phyloP scores from a whole-genome alignment of 2,329 filamentous ascomycete genomes.

The Fusarium sp. region DNA sequence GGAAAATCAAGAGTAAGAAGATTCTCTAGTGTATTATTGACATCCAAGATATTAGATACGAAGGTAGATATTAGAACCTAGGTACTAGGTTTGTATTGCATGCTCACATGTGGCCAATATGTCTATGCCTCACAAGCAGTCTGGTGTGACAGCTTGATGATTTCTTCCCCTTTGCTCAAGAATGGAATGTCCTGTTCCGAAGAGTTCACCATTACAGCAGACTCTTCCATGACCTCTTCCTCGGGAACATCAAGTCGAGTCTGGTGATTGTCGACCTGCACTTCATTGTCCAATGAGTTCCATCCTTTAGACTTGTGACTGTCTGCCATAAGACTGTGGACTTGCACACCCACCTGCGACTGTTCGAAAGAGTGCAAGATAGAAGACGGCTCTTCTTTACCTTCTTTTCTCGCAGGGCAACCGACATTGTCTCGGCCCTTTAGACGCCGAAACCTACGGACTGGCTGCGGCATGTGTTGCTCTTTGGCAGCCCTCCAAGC shows the following conservation, averaged over 20 bases:
- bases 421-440: not conserved
- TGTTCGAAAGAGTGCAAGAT: not conserved
- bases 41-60: not conserved
- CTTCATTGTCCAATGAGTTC: not conserved
- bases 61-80: not conserved
- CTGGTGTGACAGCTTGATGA: not conserved
- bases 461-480: slow-evolving; percentile 1
- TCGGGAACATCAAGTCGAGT: not conserved
- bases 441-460: not conserved
- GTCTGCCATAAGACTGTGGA: not conserved
- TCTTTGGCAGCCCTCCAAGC: slow-evolving; percentile 20
- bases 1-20: not conserved
- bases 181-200: not conserved
- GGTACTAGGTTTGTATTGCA: not conserved
- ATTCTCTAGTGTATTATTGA: not conserved
- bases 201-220: not conserved
- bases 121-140: not conserved
- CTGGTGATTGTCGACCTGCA: not conserved
- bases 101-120: not conserved
- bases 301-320: not conserved
- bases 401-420: not conserved
- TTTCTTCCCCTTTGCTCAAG: not conserved
- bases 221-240: not conserved
- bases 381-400: not conserved
- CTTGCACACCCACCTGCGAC: not conserved